Conservation (phyloP, 306 rosid genomes). For the Sicyos baderoa region DNA sequence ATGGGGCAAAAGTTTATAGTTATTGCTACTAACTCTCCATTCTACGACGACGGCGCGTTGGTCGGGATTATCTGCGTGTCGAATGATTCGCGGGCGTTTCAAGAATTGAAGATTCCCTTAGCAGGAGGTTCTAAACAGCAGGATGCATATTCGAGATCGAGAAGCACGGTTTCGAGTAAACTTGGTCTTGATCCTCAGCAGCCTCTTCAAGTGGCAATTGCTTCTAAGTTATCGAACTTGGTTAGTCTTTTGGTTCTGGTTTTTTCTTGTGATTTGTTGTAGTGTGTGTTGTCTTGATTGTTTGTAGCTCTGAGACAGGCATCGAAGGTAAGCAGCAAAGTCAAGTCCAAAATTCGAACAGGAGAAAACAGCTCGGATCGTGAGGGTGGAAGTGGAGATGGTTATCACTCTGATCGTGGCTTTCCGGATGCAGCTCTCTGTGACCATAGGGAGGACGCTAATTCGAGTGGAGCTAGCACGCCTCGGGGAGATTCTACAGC, state of each 20-base stretch:
- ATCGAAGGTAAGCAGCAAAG: slow-evolving; percentile 82
- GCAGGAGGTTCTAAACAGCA: slow-evolving; percentile 22
- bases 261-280: slow-evolving; percentile 31
- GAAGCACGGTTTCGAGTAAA: slow-evolving; percentile 40
- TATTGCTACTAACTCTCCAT: slow-evolving; percentile 59
- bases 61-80: slow-evolving; percentile 72
- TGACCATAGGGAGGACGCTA: slow-evolving; percentile 77
- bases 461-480: slow-evolving; percentile 92
- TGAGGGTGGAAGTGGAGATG: slow-evolving; percentile 65
- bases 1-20: slow-evolving; percentile 55
- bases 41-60: slow-evolving; percentile 67
- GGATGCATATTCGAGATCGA: slow-evolving; percentile 42
- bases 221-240: slow-evolving; percentile 81
- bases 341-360: slow-evolving; percentile 58
- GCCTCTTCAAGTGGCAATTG: slow-evolving; percentile 69
- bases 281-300: slow-evolving; percentile 31
- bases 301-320: slow-evolving; percentile 55
- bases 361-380: slow-evolving; percentile 54
- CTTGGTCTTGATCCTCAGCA: slow-evolving; percentile 89
- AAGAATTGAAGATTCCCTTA: slow-evolving; percentile 40
- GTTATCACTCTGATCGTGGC: slow-evolving; percentile 59
- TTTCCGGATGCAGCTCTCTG: slow-evolving; percentile 35
- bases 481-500: slow-evolving; percentile 70
- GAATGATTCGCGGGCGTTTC: slow-evolving; percentile 56
- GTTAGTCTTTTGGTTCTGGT: slow-evolving; percentile 47